Evolutionary conservation across 192 early-diverging fungal species (phyloP).

Genomic region (Phycomyces nitens): DNA sequence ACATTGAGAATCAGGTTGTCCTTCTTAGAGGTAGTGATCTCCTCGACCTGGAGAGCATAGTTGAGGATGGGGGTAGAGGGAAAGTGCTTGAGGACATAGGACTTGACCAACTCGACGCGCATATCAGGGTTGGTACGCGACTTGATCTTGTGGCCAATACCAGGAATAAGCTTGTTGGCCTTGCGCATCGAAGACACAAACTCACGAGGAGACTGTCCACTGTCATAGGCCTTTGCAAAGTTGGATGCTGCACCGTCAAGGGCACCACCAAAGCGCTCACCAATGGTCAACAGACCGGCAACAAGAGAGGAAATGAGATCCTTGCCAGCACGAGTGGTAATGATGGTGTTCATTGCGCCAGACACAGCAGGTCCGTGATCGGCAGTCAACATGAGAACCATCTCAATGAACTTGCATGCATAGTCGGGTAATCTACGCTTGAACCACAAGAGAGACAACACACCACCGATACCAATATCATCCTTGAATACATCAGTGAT

Average conservation of each 20-base stretch:
- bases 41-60: constrained; percentile 92
- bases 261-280: constrained; percentile 96
- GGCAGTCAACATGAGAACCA: constrained; percentile 99
- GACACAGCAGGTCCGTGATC: constrained; percentile 99
- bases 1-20: constrained; percentile 96
- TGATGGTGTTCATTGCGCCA: constrained; percentile 87
- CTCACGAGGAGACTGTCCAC: constrained; percentile 85
- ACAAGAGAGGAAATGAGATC: constrained; percentile 95
- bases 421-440: constrained; percentile 93
- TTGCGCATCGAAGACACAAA: constrained; percentile 94
- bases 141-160: constrained; percentile 99
- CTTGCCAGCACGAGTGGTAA: constrained; percentile 95
- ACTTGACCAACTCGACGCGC: constrained; percentile 93
- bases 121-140: constrained; percentile 97
- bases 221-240: constrained; percentile 92
- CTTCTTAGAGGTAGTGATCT: constrained; percentile 96
- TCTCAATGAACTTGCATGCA: constrained; percentile 97
- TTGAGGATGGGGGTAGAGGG: constrained; percentile 82
- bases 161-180: constrained; percentile 95
- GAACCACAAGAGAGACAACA: constrained; percentile 96
- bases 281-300: constrained; percentile 94
- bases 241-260: constrained; percentile 93
- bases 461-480: constrained; percentile 97
- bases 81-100: constrained; percentile 87
- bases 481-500: constrained; percentile 99